phyloP scores from a whole-genome alignment of 2,329 filamentous ascomycete genomes.

The Pseudogymnoascus sp. region DNA sequence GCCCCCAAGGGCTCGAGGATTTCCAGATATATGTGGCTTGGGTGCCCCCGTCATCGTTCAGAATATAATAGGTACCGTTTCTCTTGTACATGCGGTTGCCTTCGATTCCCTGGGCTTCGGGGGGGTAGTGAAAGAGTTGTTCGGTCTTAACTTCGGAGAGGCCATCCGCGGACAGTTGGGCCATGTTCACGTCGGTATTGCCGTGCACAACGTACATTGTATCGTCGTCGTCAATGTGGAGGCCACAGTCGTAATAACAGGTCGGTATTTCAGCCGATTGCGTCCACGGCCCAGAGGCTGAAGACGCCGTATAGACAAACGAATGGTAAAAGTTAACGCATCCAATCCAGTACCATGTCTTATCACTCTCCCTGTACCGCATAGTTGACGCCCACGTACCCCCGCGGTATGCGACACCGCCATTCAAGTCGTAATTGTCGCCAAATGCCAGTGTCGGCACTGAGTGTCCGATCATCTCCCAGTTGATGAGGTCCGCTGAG shows the following conservation, averaged over 20 bases:
- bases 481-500: conserved; percentile 47
- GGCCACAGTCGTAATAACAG: conserved; percentile 51
- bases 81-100: conserved; percentile 50
- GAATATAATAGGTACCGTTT: conserved; percentile 48
- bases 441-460: conserved; percentile 40
- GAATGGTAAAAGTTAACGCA: conserved; percentile 44
- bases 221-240: conserved; percentile 50
- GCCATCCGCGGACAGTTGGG: conserved; percentile 44
- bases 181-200: conserved; percentile 40
- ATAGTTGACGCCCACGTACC: conserved; percentile 50
- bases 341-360: conserved; percentile 49
- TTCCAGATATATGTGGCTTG: conserved; percentile 42
- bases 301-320: conserved; percentile 43
- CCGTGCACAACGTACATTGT: conserved; percentile 51
- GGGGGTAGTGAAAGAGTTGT: conserved; percentile 35
- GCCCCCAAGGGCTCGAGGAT: conserved; percentile 43
- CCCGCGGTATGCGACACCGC: conserved; percentile 40
- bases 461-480: conserved; percentile 40
- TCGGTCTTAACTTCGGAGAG: conserved; percentile 38
- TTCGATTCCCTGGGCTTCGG: conserved; percentile 35
- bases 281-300: conserved; percentile 36
- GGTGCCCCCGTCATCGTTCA: conserved; percentile 39
- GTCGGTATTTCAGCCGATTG: background rate
- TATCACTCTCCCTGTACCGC: conserved; percentile 41
- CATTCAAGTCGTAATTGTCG: conserved; percentile 39